Evolutionary conservation across 768 basidiomycete species (phyloP).

Genomic region (Tubosaeta sp.): DNA sequence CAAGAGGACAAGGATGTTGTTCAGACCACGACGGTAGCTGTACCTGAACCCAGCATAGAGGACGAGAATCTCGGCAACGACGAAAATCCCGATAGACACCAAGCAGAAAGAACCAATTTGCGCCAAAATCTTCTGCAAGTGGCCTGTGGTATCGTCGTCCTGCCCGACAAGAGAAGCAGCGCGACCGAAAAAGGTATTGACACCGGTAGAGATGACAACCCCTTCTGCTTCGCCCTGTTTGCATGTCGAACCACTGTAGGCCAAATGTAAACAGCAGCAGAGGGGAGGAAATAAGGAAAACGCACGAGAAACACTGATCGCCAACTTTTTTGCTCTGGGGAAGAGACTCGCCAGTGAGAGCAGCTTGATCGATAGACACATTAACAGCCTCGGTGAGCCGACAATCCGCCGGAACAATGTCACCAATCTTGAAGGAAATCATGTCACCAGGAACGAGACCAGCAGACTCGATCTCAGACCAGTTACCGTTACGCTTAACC

Average conservation of each 20-base stretch:
- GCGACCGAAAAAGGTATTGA: constrained; percentile 99
- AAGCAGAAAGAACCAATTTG: constrained; percentile 98
- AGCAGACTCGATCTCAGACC: constrained; percentile 89
- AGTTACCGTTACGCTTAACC: constrained; percentile 79
- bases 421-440: constrained; percentile 98
- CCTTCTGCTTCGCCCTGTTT: constrained; percentile 99
- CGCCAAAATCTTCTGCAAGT: constrained; percentile 97
- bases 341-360: constrained; percentile 95
- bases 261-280: not conserved
- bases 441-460: constrained; percentile 93
- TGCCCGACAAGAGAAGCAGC: constrained; percentile 96
- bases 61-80: constrained; percentile 88
- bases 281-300: constrained; percentile 12
- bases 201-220: constrained; percentile 96
- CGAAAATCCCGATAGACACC: constrained; percentile 93
- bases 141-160: constrained; percentile 96
- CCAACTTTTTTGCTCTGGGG: constrained; percentile 88
- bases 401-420: constrained; percentile 96
- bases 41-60: constrained; percentile 92
- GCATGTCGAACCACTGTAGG: constrained; percentile 83
- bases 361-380: constrained; percentile 97
- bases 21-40: constrained; percentile 88
- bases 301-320: constrained; percentile 98
- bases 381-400: constrained; percentile 96
- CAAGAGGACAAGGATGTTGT: constrained; percentile 97